Conservation (phyloP, 495 filamentous ascomycete genomes). For the Neurospora sublineolata region DNA sequence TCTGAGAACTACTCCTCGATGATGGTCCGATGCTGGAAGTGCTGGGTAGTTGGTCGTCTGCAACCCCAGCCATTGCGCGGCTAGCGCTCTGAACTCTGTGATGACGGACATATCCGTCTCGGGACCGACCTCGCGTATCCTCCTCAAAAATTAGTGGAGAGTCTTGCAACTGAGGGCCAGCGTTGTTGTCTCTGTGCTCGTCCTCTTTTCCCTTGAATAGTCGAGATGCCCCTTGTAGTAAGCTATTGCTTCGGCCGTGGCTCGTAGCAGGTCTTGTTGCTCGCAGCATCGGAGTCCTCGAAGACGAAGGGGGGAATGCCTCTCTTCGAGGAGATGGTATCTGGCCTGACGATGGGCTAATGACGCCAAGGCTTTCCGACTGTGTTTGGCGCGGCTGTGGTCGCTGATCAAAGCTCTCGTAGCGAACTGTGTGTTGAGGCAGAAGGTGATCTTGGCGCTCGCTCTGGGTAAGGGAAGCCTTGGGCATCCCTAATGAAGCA, state of each 20-base stretch:
- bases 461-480: not conserved
- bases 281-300: constrained; percentile 22
- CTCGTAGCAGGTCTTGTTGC: constrained; percentile 10
- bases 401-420: not conserved
- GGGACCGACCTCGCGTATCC: not conserved
- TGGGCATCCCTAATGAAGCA: not conserved
- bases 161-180: not conserved
- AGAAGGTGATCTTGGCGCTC: not conserved
- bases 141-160: not conserved
- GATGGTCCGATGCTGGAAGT: constrained; percentile 7
- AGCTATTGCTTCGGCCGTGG: constrained; percentile 12
- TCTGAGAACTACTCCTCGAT: constrained; percentile 12
- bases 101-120: constrained; percentile 14
- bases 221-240: constrained; percentile 14
- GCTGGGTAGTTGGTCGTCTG: constrained; percentile 14
- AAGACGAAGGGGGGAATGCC: constrained; percentile 22
- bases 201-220: constrained; percentile 10
- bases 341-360: not conserved
- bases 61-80: constrained; percentile 12
- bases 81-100: constrained; percentile 18
- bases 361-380: constrained; percentile 2
- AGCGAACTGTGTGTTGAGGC: not conserved
- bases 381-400: constrained; percentile 3
- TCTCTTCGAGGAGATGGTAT: constrained; percentile 9
- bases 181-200: constrained; percentile 1